Base-by-base conservation (phyloP, 1,284 basidiomycete species). In the Apiotrichum veenhuisii region DNA sequence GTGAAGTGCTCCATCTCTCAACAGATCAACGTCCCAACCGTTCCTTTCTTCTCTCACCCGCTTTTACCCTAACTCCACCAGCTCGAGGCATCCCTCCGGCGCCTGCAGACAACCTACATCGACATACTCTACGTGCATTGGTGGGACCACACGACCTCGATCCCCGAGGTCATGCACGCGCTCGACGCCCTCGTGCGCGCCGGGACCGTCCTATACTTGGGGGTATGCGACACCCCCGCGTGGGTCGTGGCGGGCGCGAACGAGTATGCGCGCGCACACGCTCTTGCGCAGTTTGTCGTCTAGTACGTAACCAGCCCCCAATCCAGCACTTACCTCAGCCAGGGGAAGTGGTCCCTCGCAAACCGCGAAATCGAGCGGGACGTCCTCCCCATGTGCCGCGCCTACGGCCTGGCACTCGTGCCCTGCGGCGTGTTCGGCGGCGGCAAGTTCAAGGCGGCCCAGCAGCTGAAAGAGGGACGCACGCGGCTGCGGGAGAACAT, bases 181-280 rank as follows among this genome's bases (percentile, higher is more conserved):
- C 66, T 80, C 41, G 69, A 80, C 62, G 62, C 68, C 51, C 64
- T 77, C 38, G 76, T 80, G 52, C 57, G 61, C 37, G 51, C 55
- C 8, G 77, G 78, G 43, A 76, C 78, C 53, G 77, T 79, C 11
- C 65, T 79, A 18, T 79, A 80, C 64, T 72, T 78, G 25, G 77
- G 75, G 34, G 70, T 77, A 20, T 71, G 67, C 45, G 80, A 83
- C 55, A 80, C 78, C 9, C 83, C 83, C 0, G 82, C 84, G 0
- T 85, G 82, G 82, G 66, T 84, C 38, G 82, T 85, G 27, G 62
- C 79, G 14, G 76, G 77, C 9, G 82, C 80, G 26, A 84, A 84
- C 68, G 76, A 77, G 50, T 84, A 84, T 59, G 84, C 84, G 18
- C 47, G 55, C 68, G 72, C 75, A 27, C 73, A 80, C 48, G 80